Evolutionary conservation across 257 asterid species (phyloP), one percentile per base, ranked within the genome.

Genomic region (Capsicum chinense): DNA sequence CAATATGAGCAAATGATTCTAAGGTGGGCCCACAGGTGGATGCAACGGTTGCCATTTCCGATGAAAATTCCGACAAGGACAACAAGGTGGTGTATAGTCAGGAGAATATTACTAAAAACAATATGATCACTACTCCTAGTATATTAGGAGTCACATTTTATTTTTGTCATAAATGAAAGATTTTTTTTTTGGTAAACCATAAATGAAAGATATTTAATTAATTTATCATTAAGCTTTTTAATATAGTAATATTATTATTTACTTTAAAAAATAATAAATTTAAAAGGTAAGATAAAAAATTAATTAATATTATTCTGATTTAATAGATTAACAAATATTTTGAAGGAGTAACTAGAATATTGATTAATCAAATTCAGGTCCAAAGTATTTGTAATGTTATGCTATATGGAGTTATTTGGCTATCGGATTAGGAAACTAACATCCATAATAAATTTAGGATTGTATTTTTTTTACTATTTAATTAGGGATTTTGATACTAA

Each of bases 1-100:
- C 93, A 59, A 94, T 85, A 64, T 86, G 88, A 7, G 87, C 87
- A 59, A 91, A 56, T 50, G 92, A 87, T 70, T 94, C 97, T 66
- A 84, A 60, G 83, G 84, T 91, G 37, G 90, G 84, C 59, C 89
- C 92, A 9, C 82, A 57, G 13, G 67, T 85, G 80, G 89, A 82
- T 86, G 87, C 92, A 42, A 83, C 89, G 68, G 83, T 86, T 42
- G 92, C 92, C 98, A 93, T 94, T 60, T 83, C 56, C 33, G 42
- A 1, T 9, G 83, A 26, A 13, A 39, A 39, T 50, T 62, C 79
- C 79, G 74, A 26, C 58, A 17, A 26, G 63, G 64, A 56, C 44
- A 21, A 54, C 26, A 52, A 76, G 63, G 60, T 74, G 44, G 60
- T 21, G 44, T 2, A 26, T 37, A 7, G 26, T 37, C 6, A 1